These are phyloP conservation scores for Penicillium verrucosum DNA, from an alignment of 2,329 filamentous ascomycete species.

Conservation along the genomic window DNA sequence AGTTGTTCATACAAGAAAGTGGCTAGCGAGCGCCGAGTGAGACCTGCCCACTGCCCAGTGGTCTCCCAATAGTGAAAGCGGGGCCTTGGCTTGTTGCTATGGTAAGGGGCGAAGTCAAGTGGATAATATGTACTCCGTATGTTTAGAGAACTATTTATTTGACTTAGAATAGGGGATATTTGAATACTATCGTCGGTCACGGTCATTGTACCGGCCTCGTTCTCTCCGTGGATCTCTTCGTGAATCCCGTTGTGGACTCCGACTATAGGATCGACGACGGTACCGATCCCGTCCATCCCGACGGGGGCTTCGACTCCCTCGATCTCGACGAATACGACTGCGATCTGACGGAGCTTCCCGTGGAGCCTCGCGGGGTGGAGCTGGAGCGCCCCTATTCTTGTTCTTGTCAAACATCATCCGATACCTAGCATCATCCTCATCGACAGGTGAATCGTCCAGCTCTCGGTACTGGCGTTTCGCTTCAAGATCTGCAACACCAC, in stretches of 20 bases:
- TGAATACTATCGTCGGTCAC: conserved; percentile 18
- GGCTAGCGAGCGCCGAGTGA: conserved; percentile 12
- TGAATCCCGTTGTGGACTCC: conserved; percentile 27
- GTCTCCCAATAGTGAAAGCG: conserved; percentile 6
- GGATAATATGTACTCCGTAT: neutral
- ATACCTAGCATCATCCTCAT: conserved; percentile 58
- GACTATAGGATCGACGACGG: conserved; percentile 36
- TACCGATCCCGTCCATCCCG: conserved; percentile 34
- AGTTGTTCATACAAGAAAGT: conserved; percentile 4
- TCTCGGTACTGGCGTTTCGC: conserved; percentile 85
- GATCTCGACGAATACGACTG: conserved; percentile 40
- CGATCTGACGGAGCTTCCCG: conserved; percentile 37
- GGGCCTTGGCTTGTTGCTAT: conserved; percentile 6
- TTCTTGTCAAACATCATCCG: conserved; percentile 74
- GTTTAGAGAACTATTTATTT: neutral
- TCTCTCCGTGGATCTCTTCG: conserved; percentile 25
- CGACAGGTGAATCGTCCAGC: conserved; percentile 50
- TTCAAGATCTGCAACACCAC: conserved; percentile 82
- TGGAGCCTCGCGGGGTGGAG: neutral
- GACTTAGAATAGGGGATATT: conserved; percentile 1
- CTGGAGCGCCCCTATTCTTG: conserved; percentile 12
- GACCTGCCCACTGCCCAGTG: conserved; percentile 18
- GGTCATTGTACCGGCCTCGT: conserved; percentile 35
- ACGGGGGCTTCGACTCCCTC: conserved; percentile 29
- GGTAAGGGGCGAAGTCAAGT: neutral